Evolutionary conservation across 805 yeast species (phyloP).

Genomic region (Cyberlindnera mrakii): DNA sequence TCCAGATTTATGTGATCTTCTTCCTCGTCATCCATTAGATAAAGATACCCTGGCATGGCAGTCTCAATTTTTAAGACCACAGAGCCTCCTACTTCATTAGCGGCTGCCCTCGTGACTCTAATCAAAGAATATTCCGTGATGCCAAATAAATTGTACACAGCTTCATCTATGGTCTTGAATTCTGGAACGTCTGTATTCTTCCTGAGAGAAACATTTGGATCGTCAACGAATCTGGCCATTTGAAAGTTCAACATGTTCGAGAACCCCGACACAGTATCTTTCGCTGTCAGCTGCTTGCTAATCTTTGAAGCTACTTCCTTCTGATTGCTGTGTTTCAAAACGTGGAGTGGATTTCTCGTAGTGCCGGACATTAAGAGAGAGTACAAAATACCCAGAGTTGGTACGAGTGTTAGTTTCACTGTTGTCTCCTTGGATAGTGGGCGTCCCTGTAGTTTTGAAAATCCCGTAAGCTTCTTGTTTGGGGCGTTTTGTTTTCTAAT

Average conservation of each 20-base stretch:
- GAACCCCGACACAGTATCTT: conserved; percentile 17
- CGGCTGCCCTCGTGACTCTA: conserved; percentile 50
- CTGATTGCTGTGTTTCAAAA: conserved; percentile 17
- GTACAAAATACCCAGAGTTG: conserved; percentile 38
- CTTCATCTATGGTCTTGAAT: conserved; percentile 37
- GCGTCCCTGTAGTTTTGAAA: conserved; percentile 7
- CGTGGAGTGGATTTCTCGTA: conserved; percentile 17
- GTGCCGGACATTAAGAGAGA: conserved; percentile 33
- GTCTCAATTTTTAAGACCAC: conserved; percentile 48
- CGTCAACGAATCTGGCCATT: conserved; percentile 18
- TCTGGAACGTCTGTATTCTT: conserved; percentile 25
- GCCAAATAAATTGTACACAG: conserved; percentile 38
- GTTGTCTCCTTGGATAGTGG: conserved; percentile 47
- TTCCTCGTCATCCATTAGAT: conserved; percentile 42
- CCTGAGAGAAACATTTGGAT: conserved; percentile 15
- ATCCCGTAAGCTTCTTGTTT: too few species aligned
- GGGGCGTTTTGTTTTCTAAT: too few species aligned
- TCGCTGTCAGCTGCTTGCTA: conserved; percentile 18
- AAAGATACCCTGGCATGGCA: conserved; percentile 45
- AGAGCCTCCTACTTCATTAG: conserved; percentile 45
- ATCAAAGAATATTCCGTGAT: conserved; percentile 37
- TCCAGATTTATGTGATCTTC: conserved; percentile 16
- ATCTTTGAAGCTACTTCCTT: conserved; percentile 7
- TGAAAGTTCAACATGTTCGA: conserved; percentile 18
- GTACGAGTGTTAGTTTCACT: conserved; percentile 40